These are phyloP conservation scores for sunflower (Helianthus annuus) DNA, from an alignment of 129 eudicot species.

Conservation along the genomic window HanXRQr2.0-SUNRISE NC_035435.2:135330264-135330763, in stretches of 20 bases:
- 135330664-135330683: slow-evolving; percentile 5
- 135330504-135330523: slow-evolving; percentile 82
- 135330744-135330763: slow-evolving; percentile 64
- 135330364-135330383: slow-evolving; percentile 72
- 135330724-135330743: slow-evolving; percentile 81
- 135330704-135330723: slow-evolving; percentile 72
- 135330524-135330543: slow-evolving; percentile 44
- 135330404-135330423: slow-evolving; percentile 21
- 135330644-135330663: slow-evolving; percentile 27
- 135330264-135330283: slow-evolving; percentile 43
- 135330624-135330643: slow-evolving; percentile 26
- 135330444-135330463: slow-evolving; percentile 15
- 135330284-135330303: slow-evolving; percentile 36
- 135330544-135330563: slow-evolving; percentile 67
- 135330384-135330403: slow-evolving; percentile 42
- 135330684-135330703: slow-evolving; percentile 38
- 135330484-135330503: slow-evolving; percentile 67
- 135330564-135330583: slow-evolving; percentile 39
- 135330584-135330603: slow-evolving; percentile 30
- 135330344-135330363: slow-evolving; percentile 70
- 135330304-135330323: slow-evolving; percentile 70
- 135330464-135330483: slow-evolving; percentile 39
- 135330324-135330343: slow-evolving; percentile 65
- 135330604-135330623: slow-evolving; percentile 4
- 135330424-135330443: slow-evolving; percentile 16